Base-by-base conservation (phyloP, 495 filamentous ascomycete genomes). In the Trichoderma reesei region DNA sequence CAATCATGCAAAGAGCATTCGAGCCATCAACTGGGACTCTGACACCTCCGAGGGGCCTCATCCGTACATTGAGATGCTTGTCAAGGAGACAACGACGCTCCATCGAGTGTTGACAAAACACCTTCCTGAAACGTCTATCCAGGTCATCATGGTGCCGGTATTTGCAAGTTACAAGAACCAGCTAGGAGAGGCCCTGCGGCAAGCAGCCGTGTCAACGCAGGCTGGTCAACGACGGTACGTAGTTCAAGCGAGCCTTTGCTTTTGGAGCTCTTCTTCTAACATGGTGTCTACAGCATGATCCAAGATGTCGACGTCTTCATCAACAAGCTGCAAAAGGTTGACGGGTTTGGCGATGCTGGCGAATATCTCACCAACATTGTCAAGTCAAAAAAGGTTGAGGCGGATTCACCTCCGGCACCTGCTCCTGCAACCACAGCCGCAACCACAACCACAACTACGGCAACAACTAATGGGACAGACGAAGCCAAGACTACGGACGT, bases 61-160 rank as follows among this genome's bases (percentile, higher is more conserved):
- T 67, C 73, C 86, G 20, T 96, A 95, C 72, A 95, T 99, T 88
- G 94, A 97, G 71, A 93, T 87, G 1, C 72, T 99, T 20, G 86
- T 87, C 1, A 95, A 91, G 70, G 94, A 98, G 69, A 98, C 94
- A 0, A 82, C 83, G 3, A 96, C 90, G 7, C 72, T 99, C 56
- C 90, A 98, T 70, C 87, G 90, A 13, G 93, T 96, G 13, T 78
- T 99, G 59, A 88, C 82, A 68, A 94, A 90, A 71, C 88, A 96
- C 74, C 77, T 98, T 8, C 86, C 88, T 1, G 90, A 92, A 61
- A 82, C 86, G 68, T 88, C 87, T 0, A 85, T 98, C 0, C 73
- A 77, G 48, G 84, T 91, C 78, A 97, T 98, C 71, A 96, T 98
- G 91, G 78, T 81, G 7, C 89, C 91, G 8, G 91, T 98, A 0